A percentile compares a stretch with the other conserved stretches of the same genome.
Evolutionary conservation across 495 filamentous ascomycete species (phyloP).

Genomic region (Hypoxylon fragiforme): DNA sequence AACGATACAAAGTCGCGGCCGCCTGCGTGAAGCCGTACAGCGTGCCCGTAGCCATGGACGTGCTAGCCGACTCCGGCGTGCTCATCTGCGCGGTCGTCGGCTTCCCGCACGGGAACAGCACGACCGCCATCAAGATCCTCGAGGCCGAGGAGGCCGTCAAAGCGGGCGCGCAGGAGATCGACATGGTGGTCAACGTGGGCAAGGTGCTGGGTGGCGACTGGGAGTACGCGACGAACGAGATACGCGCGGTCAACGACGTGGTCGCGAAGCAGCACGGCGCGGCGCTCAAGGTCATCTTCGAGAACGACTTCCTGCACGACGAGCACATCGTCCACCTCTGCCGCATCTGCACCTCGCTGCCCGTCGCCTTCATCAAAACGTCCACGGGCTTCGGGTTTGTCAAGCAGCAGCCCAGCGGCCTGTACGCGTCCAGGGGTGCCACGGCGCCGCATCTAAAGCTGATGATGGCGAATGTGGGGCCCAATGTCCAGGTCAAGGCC

Average conservation of each 20-base stretch:
- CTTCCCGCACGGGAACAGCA: constrained; percentile 62
- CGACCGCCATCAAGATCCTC: constrained; percentile 54
- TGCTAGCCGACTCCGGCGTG: constrained; percentile 53
- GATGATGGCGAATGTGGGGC: constrained; percentile 53
- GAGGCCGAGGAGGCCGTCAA: constrained; percentile 54
- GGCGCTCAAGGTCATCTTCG: constrained; percentile 62
- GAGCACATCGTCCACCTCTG: constrained; percentile 54
- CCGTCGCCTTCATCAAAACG: constrained; percentile 61
- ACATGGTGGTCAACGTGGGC: constrained; percentile 64
- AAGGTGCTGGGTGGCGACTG: constrained; percentile 60
- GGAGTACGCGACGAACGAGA: constrained; percentile 57
- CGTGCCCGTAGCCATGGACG: constrained; percentile 51
- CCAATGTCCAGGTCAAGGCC: constrained; percentile 58
- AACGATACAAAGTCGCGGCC: constrained; percentile 54
- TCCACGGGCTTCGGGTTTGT: constrained; percentile 62
- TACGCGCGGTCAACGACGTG: constrained; percentile 51
- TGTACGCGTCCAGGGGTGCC: constrained; percentile 55
- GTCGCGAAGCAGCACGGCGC: constrained; percentile 47
- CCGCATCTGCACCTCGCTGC: constrained; percentile 51
- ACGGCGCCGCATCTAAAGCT: constrained; percentile 54
- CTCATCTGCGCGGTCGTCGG: constrained; percentile 59
- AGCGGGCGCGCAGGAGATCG: constrained; percentile 56
- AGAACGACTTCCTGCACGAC: constrained; percentile 54
- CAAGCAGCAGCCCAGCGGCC: constrained; percentile 54
- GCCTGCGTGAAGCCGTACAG: constrained; percentile 61